Evolutionary conservation across 2,329 filamentous ascomycete genomes (phyloP), one percentile per base, ranked within the genome.

Genomic region (Xenoacremonium recifei): DNA sequence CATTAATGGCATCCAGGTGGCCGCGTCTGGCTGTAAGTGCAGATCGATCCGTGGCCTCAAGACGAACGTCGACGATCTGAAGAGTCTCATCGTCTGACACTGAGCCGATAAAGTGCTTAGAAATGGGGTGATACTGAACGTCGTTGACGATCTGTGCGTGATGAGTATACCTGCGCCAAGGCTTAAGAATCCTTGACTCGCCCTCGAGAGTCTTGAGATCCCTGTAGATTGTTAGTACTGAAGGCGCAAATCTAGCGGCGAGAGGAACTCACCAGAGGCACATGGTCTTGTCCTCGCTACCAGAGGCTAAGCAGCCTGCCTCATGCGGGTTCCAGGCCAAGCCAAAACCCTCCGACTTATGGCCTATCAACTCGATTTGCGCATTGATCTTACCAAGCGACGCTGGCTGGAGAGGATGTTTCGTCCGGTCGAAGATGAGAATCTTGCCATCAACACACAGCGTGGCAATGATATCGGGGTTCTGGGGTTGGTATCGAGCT

Each of bases 401-500:
- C 19, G 84, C 79, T 6, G 92, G 90, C 49, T 84, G 73, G 42
- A 85, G 81, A 36, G 85, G 85, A 64, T 97, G 92, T 76, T 96
- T 97, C 39, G 92, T 95, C 53, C 92, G 85, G 70, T 99, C 93
- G 70, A 95, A 99, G 54, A 99, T 83, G 64, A 97, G 82, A 31
- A 96, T 87, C 53, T 83, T 85, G 49, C 89, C 87, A 63, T 96
- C 88, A 6, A 89, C 82, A 51, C 89, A 90, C 69, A 96, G 84
- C 0, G 93, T 96, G 3, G 93, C 93, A 57, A 99, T 95, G 44
- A 99, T 84, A 59, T 99, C 90, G 5, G 92, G 90, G 61, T 99
- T 99, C 65, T 97, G 92, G 11, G 93, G 93, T 68, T 96, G 91
- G 63, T 97, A 97, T 54, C 93, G 85, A 13, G 93, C 95, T 73